Conservation (phyloP, 2,329 filamentous ascomycete genomes). For the Hawksworthiomyces lignivorus region DNA sequence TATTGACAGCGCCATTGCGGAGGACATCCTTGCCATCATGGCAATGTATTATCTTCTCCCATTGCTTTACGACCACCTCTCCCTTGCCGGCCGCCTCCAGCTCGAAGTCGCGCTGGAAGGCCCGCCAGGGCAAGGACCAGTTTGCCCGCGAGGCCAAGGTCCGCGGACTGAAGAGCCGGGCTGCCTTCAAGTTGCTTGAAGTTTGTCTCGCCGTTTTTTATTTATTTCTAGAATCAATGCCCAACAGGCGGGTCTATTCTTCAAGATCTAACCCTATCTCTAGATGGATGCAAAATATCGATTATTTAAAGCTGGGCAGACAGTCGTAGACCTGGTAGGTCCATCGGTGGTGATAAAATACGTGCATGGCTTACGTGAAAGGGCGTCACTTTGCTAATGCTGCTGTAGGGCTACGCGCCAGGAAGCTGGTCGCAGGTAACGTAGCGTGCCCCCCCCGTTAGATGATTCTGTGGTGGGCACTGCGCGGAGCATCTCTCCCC, state of each 20-base stretch:
- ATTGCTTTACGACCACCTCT: neutral
- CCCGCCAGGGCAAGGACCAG: slow-evolving; percentile 64
- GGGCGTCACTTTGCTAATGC: slow-evolving; percentile 3
- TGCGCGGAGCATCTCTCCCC: too few species aligned
- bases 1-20: too few species aligned
- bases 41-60: too few species aligned
- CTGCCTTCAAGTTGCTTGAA: slow-evolving; percentile 88
- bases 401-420: slow-evolving; percentile 62
- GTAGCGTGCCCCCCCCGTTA: neutral
- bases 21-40: too few species aligned
- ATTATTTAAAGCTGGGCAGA: slow-evolving; percentile 73
- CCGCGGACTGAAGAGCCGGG: slow-evolving; percentile 76
- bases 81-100: slow-evolving; percentile 36
- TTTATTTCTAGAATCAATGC: too few species aligned
- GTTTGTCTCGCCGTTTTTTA: slow-evolving; percentile 33
- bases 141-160: slow-evolving; percentile 71
- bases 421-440: slow-evolving; percentile 63
- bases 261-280: neutral
- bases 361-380: too few species aligned
- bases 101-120: slow-evolving; percentile 69
- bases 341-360: too few species aligned
- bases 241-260: too few species aligned
- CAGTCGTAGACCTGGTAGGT: slow-evolving; percentile 76
- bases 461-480: neutral
- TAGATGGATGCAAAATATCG: slow-evolving; percentile 77